Evolutionary conservation across 2,329 filamentous ascomycete species (phyloP).

Genomic region (Alternaria metachromatica): DNA sequence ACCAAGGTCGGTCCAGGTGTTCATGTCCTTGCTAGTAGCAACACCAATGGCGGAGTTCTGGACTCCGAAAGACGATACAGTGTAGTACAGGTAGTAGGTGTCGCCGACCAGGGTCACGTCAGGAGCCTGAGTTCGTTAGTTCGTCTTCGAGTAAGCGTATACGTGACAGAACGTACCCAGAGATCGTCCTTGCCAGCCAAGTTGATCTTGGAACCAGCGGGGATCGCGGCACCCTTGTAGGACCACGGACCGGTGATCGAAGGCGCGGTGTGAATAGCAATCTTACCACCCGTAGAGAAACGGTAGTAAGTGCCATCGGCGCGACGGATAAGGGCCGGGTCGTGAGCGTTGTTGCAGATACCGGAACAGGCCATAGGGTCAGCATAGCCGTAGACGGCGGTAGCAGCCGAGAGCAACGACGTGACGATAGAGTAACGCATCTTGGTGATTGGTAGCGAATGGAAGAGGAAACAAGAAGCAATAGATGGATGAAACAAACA

Average conservation of each 20-base stretch:
- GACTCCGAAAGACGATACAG: slow-evolving; percentile 67
- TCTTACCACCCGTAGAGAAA: slow-evolving; percentile 60
- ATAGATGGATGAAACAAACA: neutral
- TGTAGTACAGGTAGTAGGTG: slow-evolving; percentile 71
- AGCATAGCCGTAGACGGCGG: slow-evolving; percentile 44
- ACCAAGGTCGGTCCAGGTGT: slow-evolving; percentile 67
- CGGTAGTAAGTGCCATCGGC: slow-evolving; percentile 60
- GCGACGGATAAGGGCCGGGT: slow-evolving; percentile 58
- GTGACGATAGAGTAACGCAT: slow-evolving; percentile 30
- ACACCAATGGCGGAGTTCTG: slow-evolving; percentile 69
- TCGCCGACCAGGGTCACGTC: slow-evolving; percentile 65
- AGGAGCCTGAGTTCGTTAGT: slow-evolving; percentile 60
- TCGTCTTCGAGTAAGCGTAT: neutral
- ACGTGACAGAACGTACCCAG: slow-evolving; percentile 51
- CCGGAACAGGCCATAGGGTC: slow-evolving; percentile 52
- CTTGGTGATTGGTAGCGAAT: neutral
- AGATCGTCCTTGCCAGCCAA: slow-evolving; percentile 56
- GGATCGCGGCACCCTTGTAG: slow-evolving; percentile 55
- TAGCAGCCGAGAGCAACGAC: slow-evolving; percentile 25
- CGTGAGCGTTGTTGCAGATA: slow-evolving; percentile 55
- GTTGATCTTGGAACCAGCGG: slow-evolving; percentile 55
- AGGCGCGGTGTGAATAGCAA: slow-evolving; percentile 58
- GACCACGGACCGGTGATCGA: slow-evolving; percentile 60
- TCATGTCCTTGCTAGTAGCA: slow-evolving; percentile 58
- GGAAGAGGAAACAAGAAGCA: neutral